phyloP scores from a whole-genome alignment of 768 basidiomycete genomes.

The Panaeolus papilionaceus region DNA sequence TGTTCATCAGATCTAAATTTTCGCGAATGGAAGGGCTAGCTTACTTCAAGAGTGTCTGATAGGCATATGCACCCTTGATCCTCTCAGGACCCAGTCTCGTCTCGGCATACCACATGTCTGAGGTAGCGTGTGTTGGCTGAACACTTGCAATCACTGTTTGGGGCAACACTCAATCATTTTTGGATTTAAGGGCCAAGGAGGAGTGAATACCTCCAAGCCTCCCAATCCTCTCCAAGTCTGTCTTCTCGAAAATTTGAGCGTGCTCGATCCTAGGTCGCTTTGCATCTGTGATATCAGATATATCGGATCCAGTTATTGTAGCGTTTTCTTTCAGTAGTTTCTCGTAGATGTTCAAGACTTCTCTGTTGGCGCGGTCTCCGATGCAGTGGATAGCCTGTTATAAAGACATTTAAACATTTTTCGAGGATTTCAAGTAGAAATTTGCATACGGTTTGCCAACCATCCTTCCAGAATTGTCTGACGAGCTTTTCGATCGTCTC shows the following conservation, averaged over 20 bases:
- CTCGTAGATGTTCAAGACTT: constrained; percentile 87
- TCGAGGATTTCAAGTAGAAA: background rate
- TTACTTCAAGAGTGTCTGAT: constrained; percentile 76
- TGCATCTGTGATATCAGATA: constrained; percentile 41
- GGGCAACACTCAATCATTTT: background rate
- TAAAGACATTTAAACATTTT: background rate
- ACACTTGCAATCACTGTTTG: constrained; percentile 86
- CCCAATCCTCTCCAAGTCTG: constrained; percentile 75
- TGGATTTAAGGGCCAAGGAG: background rate
- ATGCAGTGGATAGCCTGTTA: constrained; percentile 86
- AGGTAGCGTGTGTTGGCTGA: constrained; percentile 87
- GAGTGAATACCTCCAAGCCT: constrained; percentile 65
- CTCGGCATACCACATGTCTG: constrained; percentile 95
- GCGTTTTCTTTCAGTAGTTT: constrained; percentile 48
- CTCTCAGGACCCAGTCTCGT: constrained; percentile 78
- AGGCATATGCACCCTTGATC: constrained; percentile 90
- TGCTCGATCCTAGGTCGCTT: constrained; percentile 86
- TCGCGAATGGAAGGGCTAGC: constrained; percentile 7
- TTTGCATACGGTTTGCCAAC: constrained; percentile 81
- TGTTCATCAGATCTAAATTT: background rate
- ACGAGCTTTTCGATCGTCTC: constrained; percentile 60
- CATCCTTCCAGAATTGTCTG: constrained; percentile 69
- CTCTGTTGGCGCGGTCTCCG: constrained; percentile 86
- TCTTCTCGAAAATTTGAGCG: constrained; percentile 81
- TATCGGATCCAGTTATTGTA: constrained; percentile 35